Evolutionary conservation across 768 basidiomycete genomes (phyloP), one percentile per base, ranked within the genome.

Genomic region (Suillus bovinus): DNA sequence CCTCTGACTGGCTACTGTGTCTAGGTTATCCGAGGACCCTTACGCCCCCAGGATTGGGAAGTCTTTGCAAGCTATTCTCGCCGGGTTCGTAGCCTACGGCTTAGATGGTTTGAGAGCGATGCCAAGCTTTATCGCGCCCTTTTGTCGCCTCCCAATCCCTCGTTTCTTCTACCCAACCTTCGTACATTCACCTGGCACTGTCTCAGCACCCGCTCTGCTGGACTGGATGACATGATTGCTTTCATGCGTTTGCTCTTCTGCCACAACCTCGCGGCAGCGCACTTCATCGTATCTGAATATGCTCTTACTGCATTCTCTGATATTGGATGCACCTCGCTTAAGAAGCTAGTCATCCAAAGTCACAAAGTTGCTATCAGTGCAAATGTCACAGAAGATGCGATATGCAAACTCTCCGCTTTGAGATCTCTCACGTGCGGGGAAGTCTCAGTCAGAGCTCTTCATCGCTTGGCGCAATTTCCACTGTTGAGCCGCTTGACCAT

Each of bases 51-150:
- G 16, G 72, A 73, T 50, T 73, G 72, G 72, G 63, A 71, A 9
- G 39, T 72, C 55, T 73, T 73, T 56, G 67, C 71, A 27, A 62
- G 70, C 22, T 73, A 75, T 53, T 47, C 72, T 20, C 69, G 65
- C 31, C 68, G 73, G 22, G 72, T 73, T 6, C 74, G 72, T 34
- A 75, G 69, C n/a, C 58, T 73, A 49, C 24, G 71, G 71, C 58
- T 74, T 71, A 38, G 71, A 74, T 63, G 67, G 71, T 54, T 56
- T 20, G 72, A 69, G 3, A 72, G 71, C 1, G 65, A 73, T 46
- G 50, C 53, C 2, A 63, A 54, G 20, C 71, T 72, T 13, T 72
- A 72, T 49, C 4, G 20, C 44, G 61, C 65, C 0, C 71, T 72
- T 39, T 44, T 65, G 0, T 33, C 47, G 0, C 69, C 66, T 0